Base-by-base conservation (phyloP, 2,329 filamentous ascomycete species). In the Aulographum hederae region DNA sequence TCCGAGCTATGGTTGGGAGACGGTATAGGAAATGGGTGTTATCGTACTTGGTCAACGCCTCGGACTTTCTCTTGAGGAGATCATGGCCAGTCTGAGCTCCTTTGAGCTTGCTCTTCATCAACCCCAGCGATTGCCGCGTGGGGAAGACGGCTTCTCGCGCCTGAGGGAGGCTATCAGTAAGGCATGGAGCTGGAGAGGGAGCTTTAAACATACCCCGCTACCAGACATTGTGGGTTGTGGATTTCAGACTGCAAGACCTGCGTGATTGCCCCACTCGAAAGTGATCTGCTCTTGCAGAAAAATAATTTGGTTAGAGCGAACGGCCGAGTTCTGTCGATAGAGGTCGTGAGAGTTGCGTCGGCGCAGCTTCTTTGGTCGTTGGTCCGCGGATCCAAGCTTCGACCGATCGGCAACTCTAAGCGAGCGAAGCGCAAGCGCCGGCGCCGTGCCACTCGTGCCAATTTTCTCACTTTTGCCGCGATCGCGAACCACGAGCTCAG, bases 101-200 rank as follows among this genome's bases (percentile, higher is more conserved):
- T 65, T 95, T 95, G 51, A 98, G 73, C 67, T 98, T 98, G 42
- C 77, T 73, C 61, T 95, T 95, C 86, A 98, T 98, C 51, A 91
- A 59, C 41, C 84, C 85, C 59, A 98, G 66, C 54, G 84, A 92
- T 65, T 98, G 89, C 49, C 89, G 81, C 52, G 89, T 98, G 48
- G 89, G 81, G 60, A 98, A 98, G 60, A 98, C 86, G 50, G 85
- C 69, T 61, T 98, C 89, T 55, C 89, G 74, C 56, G 86, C 82
- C 85, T 93, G 54, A 33, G 30, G 31, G 14, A 13, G 39, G 39
- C 41, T 48, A 36, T 46, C 43, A 36, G 34, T 41, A 35, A 8
- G 21, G 21, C n/a, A 25, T 8, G n/a, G 8, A 25, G n/a, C n/a
- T 8, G n/a, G 8, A 25, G 21, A 25, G 21, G 21, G 8, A 8